Evolutionary conservation across 2,329 filamentous ascomycete genomes (phyloP), one percentile per base, ranked within the genome.

Genomic region (Epichloe uncinata): DNA sequence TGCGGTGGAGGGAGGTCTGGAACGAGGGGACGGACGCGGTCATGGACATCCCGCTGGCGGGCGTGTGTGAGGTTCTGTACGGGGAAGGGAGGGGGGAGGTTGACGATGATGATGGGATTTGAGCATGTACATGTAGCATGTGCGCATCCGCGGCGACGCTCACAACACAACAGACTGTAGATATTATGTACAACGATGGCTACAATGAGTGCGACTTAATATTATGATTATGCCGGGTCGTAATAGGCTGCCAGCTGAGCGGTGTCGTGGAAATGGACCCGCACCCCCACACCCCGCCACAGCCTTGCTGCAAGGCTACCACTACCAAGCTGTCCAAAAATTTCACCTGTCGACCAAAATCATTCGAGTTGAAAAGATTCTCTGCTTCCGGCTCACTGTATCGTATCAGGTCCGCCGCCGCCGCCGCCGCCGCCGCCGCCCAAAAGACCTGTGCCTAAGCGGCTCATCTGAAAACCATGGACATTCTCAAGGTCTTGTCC

Each of bases 21-120:
- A 89, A 82, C 60, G 82, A 87, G 58, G 89, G 93, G 16, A 98
- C 93, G 0, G 93, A 98, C 73, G 93, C 89, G 1, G 93, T 97
- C 7, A 86, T 98, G 86, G 93, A 98, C 69, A 84, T 98, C 45
- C 93, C 93, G 7, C 78, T 97, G 56, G 90, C 89, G 9, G 93
- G 91, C 0, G 91, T 97, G 2, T 97, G 91, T 62, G 90, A 98
- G 70, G 82, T 98, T 35, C 64, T 98, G 20, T 98, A 97, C 66
- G 90, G 88, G 0, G 77, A 79, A 64, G 69, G 60, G 54, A 69
- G 57, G 51, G 65, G n/a, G 15, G 58, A 38, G 3, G 26, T 2
- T 7, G 51, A 50, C 5, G 34, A 33, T 22, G 30, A 38, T n/a
- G 33, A 40, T 26, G 40, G 8, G 4, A 11, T 11, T 11, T 30